A percentile compares a stretch with the other conserved stretches of the same genome.
phyloP scores from a whole-genome alignment of 2,329 filamentous ascomycete genomes.

The Claviceps sp. region DNA sequence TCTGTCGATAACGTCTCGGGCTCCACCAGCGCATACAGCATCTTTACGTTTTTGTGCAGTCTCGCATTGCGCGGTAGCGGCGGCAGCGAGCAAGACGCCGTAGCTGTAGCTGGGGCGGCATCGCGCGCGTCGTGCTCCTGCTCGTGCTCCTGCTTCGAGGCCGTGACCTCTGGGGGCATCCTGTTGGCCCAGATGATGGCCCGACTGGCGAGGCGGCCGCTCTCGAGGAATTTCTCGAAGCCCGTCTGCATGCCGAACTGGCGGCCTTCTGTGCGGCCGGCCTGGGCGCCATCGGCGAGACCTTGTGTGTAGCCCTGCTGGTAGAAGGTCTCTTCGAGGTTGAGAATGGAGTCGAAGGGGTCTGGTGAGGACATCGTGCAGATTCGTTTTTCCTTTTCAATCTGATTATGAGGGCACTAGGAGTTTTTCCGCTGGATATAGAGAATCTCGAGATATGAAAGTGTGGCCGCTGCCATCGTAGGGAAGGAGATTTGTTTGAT shows the following conservation, averaged over 20 bases:
- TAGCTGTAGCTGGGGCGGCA: neutral
- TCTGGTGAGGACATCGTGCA: conserved; percentile 21
- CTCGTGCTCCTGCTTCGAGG: too few relatives aligned
- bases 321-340: conserved; percentile 61
- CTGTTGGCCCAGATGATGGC: conserved; percentile 75
- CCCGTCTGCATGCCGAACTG: conserved; percentile 84
- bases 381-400: neutral
- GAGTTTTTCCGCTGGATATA: neutral
- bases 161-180: conserved; percentile 22
- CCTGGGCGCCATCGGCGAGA: conserved; percentile 56
- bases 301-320: conserved; percentile 68
- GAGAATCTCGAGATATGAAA: too few relatives aligned
- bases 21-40: conserved; percentile 66
- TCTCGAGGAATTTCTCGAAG: conserved; percentile 79
- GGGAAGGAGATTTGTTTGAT: too few relatives aligned
- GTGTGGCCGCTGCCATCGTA: too few relatives aligned
- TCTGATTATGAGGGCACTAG: neutral
- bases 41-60: conserved; percentile 61
- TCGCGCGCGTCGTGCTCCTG: neutral
- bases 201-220: conserved; percentile 66
- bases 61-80: conserved; percentile 45
- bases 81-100: conserved; percentile 18
- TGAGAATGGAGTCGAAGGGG: conserved; percentile 43
- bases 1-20: conserved; percentile 61
- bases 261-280: conserved; percentile 77